Conservation (phyloP, 192 early-diverging fungal genomes). For the Polychytrium aggregatum region DNA sequence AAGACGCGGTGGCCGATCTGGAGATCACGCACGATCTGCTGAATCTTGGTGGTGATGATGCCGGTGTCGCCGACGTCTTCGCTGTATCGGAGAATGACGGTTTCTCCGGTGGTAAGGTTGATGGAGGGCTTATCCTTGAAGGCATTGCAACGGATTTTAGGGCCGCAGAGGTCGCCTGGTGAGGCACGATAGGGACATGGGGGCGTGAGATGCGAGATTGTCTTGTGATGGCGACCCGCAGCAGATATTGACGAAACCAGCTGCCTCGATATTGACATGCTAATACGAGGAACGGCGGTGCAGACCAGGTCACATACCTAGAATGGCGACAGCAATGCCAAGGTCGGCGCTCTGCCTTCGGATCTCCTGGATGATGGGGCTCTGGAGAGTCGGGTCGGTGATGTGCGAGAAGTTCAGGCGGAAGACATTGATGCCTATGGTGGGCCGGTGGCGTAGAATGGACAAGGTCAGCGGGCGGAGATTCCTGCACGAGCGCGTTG, state of each 20-base stretch:
- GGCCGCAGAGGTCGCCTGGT: slow-evolving; percentile 37
- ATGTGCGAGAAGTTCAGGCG: slow-evolving; percentile 51
- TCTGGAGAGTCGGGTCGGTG: slow-evolving; percentile 22
- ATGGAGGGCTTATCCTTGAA: slow-evolving; percentile 3
- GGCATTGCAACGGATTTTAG: slow-evolving; percentile 44
- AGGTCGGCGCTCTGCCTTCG: slow-evolving; percentile 25
- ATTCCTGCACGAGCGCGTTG: slow-evolving; percentile 14
- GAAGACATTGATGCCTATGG: slow-evolving; percentile 39
- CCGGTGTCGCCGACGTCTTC: slow-evolving; percentile 32
- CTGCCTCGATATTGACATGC: too few relatives aligned
- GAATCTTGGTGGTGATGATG: slow-evolving; percentile 32
- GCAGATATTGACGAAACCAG: too few relatives aligned
- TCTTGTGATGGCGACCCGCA: not conserved
- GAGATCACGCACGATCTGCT: slow-evolving; percentile 27
- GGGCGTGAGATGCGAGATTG: not conserved
- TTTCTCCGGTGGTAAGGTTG: slow-evolving; percentile 25
- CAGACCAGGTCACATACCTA: slow-evolving; percentile 29
- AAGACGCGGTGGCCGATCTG: slow-evolving; percentile 31
- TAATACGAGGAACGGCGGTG: too few relatives aligned
- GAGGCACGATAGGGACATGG: not conserved
- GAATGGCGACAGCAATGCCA: slow-evolving; percentile 32
- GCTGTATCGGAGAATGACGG: slow-evolving; percentile 40
- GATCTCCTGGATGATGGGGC: slow-evolving; percentile 32
- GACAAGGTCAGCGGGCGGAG: slow-evolving; percentile 44
- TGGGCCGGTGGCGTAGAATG: slow-evolving; percentile 36